A percentile compares a stretch with the other conserved stretches of the same genome.
Conservation (phyloP, 441 rosid genomes). For the Populus hybrid region DNA sequence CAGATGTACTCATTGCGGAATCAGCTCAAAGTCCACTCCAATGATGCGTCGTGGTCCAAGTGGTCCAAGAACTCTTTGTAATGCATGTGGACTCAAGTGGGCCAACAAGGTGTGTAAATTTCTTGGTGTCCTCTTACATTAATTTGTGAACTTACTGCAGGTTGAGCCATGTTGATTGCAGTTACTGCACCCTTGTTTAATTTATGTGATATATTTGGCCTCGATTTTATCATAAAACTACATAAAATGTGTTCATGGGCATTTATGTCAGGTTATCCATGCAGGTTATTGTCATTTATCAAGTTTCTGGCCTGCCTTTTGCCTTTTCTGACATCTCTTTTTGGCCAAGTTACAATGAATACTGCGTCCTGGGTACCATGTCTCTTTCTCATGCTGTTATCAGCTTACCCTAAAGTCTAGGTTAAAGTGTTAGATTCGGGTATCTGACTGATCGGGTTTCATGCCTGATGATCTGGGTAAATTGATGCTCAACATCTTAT, state of each 20-base stretch:
- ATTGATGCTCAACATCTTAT: background rate
- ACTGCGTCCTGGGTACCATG: background rate
- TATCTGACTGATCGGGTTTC: background rate
- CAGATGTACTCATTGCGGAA: constrained; percentile 84
- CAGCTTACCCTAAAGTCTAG: background rate
- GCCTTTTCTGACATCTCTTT: background rate
- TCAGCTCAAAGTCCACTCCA: constrained; percentile 78
- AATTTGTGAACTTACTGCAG: background rate
- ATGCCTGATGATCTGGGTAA: background rate
- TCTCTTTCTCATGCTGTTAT: background rate
- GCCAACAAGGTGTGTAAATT: constrained; percentile 61
- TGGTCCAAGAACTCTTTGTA: constrained; percentile 91
- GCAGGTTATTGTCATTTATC: background rate
- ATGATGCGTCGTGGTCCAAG: constrained; percentile 98
- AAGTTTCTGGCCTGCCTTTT: background rate
- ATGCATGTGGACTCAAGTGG: constrained; percentile 96
- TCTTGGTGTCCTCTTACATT: background rate
- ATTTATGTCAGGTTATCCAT: background rate
- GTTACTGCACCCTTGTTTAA: background rate
- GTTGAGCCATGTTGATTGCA: background rate
- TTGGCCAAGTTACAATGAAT: background rate
- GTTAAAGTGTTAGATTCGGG: background rate
- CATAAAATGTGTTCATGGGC: background rate
- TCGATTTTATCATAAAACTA: background rate
- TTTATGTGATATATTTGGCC: background rate